phyloP scores from a whole-genome alignment of 495 filamentous ascomycete genomes.

The Annulohypoxylon maeteangense region DNA sequence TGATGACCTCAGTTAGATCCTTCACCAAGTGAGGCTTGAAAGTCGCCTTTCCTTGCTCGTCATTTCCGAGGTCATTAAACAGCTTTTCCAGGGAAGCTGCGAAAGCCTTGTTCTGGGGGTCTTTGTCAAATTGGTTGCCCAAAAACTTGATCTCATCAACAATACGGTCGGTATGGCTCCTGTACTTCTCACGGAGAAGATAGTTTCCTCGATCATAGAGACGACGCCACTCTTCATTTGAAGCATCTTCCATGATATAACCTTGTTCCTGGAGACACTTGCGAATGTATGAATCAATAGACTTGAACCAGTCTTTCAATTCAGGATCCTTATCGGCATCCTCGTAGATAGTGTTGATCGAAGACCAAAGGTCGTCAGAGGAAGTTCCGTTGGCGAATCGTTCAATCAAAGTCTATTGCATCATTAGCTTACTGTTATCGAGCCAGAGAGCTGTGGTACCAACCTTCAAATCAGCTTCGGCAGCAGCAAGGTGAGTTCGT shows the following conservation, averaged over 20 bases:
- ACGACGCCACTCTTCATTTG: constrained; percentile 83
- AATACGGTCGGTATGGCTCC: constrained; percentile 85
- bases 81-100: constrained; percentile 79
- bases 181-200: constrained; percentile 89
- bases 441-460: constrained; percentile 29
- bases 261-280: constrained; percentile 88
- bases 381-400: constrained; percentile 96
- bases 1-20: constrained; percentile 86
- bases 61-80: constrained; percentile 85
- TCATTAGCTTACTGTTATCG: constrained; percentile 58
- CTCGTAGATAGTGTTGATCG: constrained; percentile 87
- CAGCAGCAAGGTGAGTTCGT: constrained; percentile 69
- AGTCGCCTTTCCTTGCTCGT: constrained; percentile 78
- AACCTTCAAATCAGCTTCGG: constrained; percentile 86
- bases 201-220: constrained; percentile 89
- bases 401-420: constrained; percentile 82
- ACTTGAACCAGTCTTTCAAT: constrained; percentile 88
- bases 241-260: constrained; percentile 85
- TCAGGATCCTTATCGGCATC: constrained; percentile 92
- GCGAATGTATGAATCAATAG: constrained; percentile 79
- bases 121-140: constrained; percentile 86
- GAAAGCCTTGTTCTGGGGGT: constrained; percentile 86
- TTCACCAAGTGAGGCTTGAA: constrained; percentile 95
- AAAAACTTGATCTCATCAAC: constrained; percentile 91
- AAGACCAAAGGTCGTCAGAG: constrained; percentile 82